Base-by-base conservation (phyloP, 768 basidiomycete species). In the Leccinum ochraceum region DNA sequence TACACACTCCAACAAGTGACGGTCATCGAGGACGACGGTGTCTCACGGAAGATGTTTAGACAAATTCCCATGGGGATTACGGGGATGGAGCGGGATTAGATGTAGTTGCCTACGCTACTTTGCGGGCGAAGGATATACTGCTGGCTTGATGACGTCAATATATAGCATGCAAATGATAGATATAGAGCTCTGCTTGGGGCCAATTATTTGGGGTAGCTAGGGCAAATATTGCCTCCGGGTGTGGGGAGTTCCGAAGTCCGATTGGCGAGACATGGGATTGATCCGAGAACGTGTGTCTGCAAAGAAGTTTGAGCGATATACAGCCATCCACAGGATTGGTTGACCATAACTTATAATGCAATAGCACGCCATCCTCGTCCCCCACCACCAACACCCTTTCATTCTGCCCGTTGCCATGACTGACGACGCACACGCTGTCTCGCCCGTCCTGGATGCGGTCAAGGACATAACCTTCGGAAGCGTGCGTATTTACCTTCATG, bases 401-500 rank as follows among this genome's bases (percentile, higher is more conserved):
- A 8, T 14, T 16, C 44, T 26, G 26, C 37, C 4, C 13, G 13
- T 53, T 17, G 17, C 32, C 57, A 74, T 74, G 72, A 53, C 65
- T 39, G 67, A 72, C 60, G 64, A 66, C 24, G 28, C 59, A 7
- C 56, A 59, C 20, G 34, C 64, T 11, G 57, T 54, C 37, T 66
- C 74, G 3, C 61, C 69, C 26, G 60, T 54, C 13, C 8, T 60
- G 6, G 63, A 57, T 44, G 73, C 73, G 53, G 65, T 71, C 48
- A 83, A 82, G 68, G 85, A 86, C 66, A 77, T 86, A 52, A 70
- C 78, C 9, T 83, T 85, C 69, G 85, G 85, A 13, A 85, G 85
- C 63, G 85, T 86, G 61, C 63, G 85, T 78, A 30, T 49, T 37
- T 53, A 13, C n/a, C 4, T 24, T 2, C 24, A 2, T 24, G 24